These are phyloP conservation scores for Trypanosoma platydactyli DNA, from an alignment of 208 protist species.

Conservation along the genomic window DNA sequence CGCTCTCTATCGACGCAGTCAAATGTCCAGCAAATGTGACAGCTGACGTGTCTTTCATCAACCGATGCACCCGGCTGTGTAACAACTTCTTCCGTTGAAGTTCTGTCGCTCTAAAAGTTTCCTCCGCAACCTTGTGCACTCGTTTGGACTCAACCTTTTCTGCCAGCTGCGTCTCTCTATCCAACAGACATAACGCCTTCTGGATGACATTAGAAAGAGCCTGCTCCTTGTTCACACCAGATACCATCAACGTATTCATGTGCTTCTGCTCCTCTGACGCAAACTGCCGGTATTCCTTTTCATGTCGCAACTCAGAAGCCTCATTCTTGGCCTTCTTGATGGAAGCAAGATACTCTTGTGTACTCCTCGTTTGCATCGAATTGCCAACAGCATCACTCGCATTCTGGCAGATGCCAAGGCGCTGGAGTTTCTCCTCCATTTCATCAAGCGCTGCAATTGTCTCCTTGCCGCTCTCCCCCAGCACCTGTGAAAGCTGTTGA, in stretches of 20 bases:
- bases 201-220: constrained; percentile 37
- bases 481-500: not conserved
- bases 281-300: constrained; percentile 63
- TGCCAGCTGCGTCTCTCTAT: constrained; percentile 29
- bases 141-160: constrained; percentile 9
- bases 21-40: not conserved
- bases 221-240: constrained; percentile 24
- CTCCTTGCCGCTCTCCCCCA: constrained; percentile 21
- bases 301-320: constrained; percentile 43
- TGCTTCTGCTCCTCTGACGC: constrained; percentile 44
- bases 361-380: constrained; percentile 1
- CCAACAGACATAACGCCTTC: constrained; percentile 36
- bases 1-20: not conserved
- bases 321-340: constrained; percentile 62
- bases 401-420: constrained; percentile 51
- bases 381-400: not conserved
- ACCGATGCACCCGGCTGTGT: constrained; percentile 11
- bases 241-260: constrained; percentile 33
- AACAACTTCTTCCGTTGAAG: constrained; percentile 20
- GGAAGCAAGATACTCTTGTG: constrained; percentile 49
- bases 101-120: constrained; percentile 17
- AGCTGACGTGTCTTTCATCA: not conserved
- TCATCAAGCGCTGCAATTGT: constrained; percentile 48
- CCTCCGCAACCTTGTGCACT: constrained; percentile 13
- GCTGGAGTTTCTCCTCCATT: constrained; percentile 82